Evolutionary conservation across 257 asterid genomes (phyloP).

Genomic region (Vinca minor): DNA sequence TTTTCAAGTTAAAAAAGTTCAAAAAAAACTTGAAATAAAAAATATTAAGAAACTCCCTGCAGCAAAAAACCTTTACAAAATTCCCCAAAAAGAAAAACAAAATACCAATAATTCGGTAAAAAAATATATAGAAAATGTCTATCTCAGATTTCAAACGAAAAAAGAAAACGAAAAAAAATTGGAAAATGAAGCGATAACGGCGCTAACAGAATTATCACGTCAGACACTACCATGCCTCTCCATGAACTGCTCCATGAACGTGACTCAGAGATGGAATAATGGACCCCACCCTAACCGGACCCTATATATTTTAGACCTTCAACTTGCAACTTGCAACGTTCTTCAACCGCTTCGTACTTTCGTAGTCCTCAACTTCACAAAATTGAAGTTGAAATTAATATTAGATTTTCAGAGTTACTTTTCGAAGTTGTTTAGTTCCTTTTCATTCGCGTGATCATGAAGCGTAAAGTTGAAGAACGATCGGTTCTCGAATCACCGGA

Average conservation of each 20-base stretch:
- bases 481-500: not conserved
- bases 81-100: no score
- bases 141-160: no score
- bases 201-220: not conserved
- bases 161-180: not conserved
- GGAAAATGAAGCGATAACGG: no score
- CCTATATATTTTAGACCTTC: not conserved
- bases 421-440: conserved; percentile 1
- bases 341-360: conserved; percentile 11
- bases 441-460: conserved; percentile 7
- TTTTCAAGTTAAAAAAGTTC: no score
- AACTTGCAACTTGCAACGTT: conserved; percentile 14
- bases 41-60: no score
- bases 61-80: no score
- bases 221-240: not conserved
- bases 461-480: conserved; percentile 11
- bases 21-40: no score
- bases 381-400: not conserved
- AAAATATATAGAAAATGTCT: no score
- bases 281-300: conserved; percentile 4
- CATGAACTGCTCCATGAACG: not conserved
- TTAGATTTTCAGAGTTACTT: no score
- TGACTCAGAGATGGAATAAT: not conserved
- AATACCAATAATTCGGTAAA: no score
- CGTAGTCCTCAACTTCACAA: conserved; percentile 7